Evolutionary conservation across 176 grass and related monocot species (phyloP).

Genomic region (Carex cristatella): DNA sequence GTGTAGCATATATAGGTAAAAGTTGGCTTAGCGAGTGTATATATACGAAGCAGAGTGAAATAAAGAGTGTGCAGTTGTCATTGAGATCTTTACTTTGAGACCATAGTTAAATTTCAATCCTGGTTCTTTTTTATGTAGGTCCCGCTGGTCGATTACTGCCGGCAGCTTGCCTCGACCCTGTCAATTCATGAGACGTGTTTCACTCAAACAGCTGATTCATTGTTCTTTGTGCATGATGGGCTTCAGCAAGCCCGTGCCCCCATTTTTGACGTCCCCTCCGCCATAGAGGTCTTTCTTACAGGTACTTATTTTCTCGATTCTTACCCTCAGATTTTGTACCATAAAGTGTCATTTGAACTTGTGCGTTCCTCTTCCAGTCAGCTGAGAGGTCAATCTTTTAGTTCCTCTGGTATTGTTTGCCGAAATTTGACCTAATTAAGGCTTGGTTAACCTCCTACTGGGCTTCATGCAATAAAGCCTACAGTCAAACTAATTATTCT

Average conservation of each 20-base stretch:
- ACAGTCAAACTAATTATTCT: not conserved
- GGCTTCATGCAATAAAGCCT: not conserved
- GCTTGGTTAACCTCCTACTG: not conserved
- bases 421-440: not conserved
- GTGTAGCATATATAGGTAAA: not conserved
- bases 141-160: conserved; percentile 86
- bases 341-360: not conserved
- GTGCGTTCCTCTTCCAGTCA: not conserved
- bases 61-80: not conserved
- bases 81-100: not conserved
- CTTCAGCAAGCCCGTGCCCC: conserved; percentile 78
- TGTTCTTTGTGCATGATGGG: conserved; percentile 77
- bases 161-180: conserved; percentile 88
- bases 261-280: conserved; percentile 93
- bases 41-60: not conserved
- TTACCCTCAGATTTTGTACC: not conserved
- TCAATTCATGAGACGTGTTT: conserved; percentile 88
- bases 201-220: conserved; percentile 85
- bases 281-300: conserved; percentile 82
- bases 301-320: not conserved
- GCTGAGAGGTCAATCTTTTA: not conserved
- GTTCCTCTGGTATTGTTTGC: not conserved
- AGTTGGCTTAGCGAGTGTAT: not conserved
- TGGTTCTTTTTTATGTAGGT: conserved; percentile 44
- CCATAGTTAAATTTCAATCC: not conserved